Evolutionary conservation across 2,329 filamentous ascomycete species (phyloP).

Genomic region (Mollisia scopiformis): DNA sequence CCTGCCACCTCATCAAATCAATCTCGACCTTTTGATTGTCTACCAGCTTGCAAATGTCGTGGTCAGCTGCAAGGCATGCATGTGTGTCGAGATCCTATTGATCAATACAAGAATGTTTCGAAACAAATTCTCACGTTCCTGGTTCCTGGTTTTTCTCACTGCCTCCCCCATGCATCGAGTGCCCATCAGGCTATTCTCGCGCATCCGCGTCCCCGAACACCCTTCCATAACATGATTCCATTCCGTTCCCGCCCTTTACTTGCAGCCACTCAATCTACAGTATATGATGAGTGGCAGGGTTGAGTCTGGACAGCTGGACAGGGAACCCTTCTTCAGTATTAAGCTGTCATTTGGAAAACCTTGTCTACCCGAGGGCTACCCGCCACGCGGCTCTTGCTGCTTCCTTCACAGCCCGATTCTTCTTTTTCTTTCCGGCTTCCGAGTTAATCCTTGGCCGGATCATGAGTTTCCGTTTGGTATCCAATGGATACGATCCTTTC

Average conservation of each 20-base stretch:
- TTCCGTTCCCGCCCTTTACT: neutral
- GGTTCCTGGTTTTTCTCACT: neutral
- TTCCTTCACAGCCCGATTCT: conserved; percentile 2
- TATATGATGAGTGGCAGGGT: neutral
- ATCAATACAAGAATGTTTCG: neutral
- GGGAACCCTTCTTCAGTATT: neutral
- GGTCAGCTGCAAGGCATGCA: neutral
- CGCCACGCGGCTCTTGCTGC: neutral
- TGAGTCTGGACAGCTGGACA: too few species aligned
- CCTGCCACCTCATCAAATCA: neutral
- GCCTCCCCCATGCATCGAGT: too few species aligned
- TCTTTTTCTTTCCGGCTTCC: neutral
- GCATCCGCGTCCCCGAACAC: neutral
- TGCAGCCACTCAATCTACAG: neutral
- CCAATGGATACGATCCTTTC: neutral
- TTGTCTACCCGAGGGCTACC: neutral
- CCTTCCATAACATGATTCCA: neutral
- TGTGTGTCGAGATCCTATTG: neutral
- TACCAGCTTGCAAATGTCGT: neutral
- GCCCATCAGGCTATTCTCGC: neutral
- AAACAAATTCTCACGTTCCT: neutral
- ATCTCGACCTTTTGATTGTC: neutral
- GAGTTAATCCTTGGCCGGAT: neutral
- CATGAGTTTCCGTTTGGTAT: neutral
- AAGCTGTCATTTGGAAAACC: neutral